Base-by-base conservation (phyloP, 169 alveolate species). In the Amoebophrya sp. region DNA sequence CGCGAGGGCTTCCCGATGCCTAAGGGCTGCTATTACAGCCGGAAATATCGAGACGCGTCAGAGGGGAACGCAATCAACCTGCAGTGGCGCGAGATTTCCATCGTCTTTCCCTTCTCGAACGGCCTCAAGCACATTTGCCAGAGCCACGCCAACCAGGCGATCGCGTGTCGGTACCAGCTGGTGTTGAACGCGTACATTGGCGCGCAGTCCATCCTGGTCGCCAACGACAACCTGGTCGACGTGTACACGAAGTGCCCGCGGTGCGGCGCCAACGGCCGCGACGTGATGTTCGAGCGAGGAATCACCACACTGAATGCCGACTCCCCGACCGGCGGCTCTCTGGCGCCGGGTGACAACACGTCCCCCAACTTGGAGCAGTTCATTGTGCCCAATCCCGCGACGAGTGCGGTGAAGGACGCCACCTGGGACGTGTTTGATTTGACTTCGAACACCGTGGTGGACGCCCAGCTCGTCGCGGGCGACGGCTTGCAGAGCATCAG, bases 21-120 rank as follows among this genome's bases (percentile, higher is more conserved):
- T 25, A 66, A 66, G 29, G 83, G 83, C 29, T 66, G 83, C 83
- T 66, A 66, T 25, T 66, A 66, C 32, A 7, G 32, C 38, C 83
- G 83, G 35, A 66, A 66, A 25, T 66, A 66, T 25, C 83, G 83
- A 2, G 83, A 66, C 83, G 83, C 83, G 35, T 12, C 35, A 7
- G 83, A 66, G 35, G 83, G 83, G 32, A 66, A 7, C 83, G 32
- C 83, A 2, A 25, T 2, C 1, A 66, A 66, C 83, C 83, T 25
- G 32, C 83, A 66, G 35, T 66, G 83, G 83, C 83, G 83, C 35
- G 83, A 66, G 83, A 18, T 66, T 25, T 12, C 83, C 10, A 7
- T 66, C 83, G 83, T 66, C 83, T 66, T 66, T n/a, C 83, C 83
- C 38, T 66, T 66, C 83, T 66, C 83, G 83, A 66, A 66, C 35